Base-by-base conservation (phyloP, 371 early-diverging fungal species). In the Blakeslea trispora region DNA sequence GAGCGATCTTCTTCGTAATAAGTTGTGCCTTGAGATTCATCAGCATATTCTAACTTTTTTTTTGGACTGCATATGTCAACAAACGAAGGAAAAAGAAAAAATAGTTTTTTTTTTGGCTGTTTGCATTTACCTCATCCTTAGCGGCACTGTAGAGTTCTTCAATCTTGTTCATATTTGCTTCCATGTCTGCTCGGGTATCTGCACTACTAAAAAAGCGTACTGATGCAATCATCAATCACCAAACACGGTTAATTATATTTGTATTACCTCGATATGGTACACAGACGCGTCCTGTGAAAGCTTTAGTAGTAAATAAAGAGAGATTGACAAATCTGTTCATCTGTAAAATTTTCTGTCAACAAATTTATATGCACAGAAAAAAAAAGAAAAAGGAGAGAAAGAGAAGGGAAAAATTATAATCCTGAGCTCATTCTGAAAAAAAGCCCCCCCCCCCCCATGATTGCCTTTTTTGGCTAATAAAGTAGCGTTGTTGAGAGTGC, bases 1-100 rank as follows among this genome's bases (percentile, higher is more conserved):
- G 41, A 50, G 8, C 45, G 61, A 53, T 73, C 77, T 52, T 72
- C 73, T 13, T 68, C 71, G 47, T 76, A 76, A 55, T 76, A 76
- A 40, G 66, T 66, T 10, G 77, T 70, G 7, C 77, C 73, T 50
- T 66, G 63, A 10, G 73, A 68, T 53, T 76, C 77, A 13, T 68
- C 61, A 5, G 77, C 73, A 59, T 63, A 73, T 55, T 73, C 77
- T 63, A 75, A 50, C 76, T 75, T n/a, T n/a, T n/a, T n/a, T n/a
- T n/a, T n/a, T n/a, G n/a, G n/a, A n/a, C n/a, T n/a, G n/a, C n/a
- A n/a, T n/a, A n/a, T n/a, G n/a, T n/a, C n/a, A n/a, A n/a, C n/a
- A n/a, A n/a, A n/a, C n/a, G n/a, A n/a, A n/a, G n/a, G n/a, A n/a
- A n/a, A n/a, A n/a, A n/a, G n/a, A n/a, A n/a, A n/a, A n/a, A n/a